These are phyloP conservation scores for Stromatinia cepivora DNA, from an alignment of 2,329 filamentous ascomycete species.

Conservation along the genomic window DNA sequence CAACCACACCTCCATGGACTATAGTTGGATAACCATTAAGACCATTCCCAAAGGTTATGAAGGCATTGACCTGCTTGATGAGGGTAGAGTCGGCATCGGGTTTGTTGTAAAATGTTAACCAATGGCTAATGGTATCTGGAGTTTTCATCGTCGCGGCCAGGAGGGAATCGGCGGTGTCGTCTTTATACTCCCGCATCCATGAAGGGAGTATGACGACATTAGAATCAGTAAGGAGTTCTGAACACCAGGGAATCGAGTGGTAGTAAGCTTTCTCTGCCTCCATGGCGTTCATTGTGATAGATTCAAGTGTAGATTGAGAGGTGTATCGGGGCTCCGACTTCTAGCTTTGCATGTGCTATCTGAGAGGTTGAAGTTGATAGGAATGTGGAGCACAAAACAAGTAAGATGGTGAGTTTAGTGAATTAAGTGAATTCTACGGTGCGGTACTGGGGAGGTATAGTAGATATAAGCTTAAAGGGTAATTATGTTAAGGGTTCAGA, in stretches of 20 bases:
- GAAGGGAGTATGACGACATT: not conserved
- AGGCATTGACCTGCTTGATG: not conserved
- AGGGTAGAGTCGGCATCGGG: not conserved
- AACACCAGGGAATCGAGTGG: not conserved
- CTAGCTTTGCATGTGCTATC: not conserved
- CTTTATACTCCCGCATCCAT: not conserved
- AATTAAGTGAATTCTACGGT: no score
- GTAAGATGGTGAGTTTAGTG: no score
- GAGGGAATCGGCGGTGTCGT: not conserved
- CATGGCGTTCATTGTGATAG: not conserved
- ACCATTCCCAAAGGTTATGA: not conserved
- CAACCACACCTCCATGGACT: not conserved
- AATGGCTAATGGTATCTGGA: not conserved
- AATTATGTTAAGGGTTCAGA: no score
- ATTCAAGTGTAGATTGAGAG: not conserved
- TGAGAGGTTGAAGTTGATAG: not conserved
- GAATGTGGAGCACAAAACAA: not conserved
- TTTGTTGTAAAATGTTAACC: not conserved
- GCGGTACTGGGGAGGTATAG: no score
- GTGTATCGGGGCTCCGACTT: not conserved
- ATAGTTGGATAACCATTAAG: not conserved
- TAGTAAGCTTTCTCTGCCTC: not conserved
- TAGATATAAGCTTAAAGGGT: no score
- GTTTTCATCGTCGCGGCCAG: not conserved
- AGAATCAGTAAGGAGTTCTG: not conserved